Base-by-base conservation (phyloP, 2,329 filamentous ascomycete genomes). In the Cladosporium halotolerans region DNA sequence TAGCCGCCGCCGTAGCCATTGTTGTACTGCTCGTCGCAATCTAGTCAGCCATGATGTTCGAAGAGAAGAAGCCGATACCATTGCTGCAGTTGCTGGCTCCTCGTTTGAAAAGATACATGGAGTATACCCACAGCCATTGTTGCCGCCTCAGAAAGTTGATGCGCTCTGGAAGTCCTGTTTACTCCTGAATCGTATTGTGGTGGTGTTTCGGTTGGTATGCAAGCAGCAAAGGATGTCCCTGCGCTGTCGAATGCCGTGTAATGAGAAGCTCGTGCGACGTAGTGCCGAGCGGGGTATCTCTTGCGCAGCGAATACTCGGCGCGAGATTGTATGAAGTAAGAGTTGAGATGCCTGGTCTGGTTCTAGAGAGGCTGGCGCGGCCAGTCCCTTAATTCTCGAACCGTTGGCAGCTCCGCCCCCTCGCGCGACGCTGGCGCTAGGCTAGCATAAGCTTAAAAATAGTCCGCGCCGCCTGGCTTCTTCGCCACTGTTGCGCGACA, bases 1-100 rank as follows among this genome's bases (percentile, higher is more conserved):
- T 79, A 80, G 63, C 74, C 73, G 56, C 67, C 68, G 61, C 72
- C 67, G 58, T 69, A 70, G 47, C 67, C 66, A 58, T 73, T 66
- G 58, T 76, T 74, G 62, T 64, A 60, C 62, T 69, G 63, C n/a
- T 51, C 14, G 44, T 53, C 51, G 51, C 44, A 31, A n/a, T 50
- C 14, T 40, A 41, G 44, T 53, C 43, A 53, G 51, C 44, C 10
- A 19, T 18, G 13, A 23, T 51, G 13, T 36, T 14, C 16, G 5
- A 6, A 7, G 8, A 44, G 32, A 18, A 23, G 40, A 31, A 16
- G 40, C 31, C 6, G 3, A 14, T 9, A 32, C 4, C 9, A 23
- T 18, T 33, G 45, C 19, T 31, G 5, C 7, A 7, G 45, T 36
- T 10, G 16, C 19, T 9, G 9, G 19, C 13, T 14, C 11, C 11